Percentiles rank a stretch among this genome's conserved stretches.
phyloP scores from a whole-genome alignment of 441 rosid genomes.

The Geranium incanum region DNA sequence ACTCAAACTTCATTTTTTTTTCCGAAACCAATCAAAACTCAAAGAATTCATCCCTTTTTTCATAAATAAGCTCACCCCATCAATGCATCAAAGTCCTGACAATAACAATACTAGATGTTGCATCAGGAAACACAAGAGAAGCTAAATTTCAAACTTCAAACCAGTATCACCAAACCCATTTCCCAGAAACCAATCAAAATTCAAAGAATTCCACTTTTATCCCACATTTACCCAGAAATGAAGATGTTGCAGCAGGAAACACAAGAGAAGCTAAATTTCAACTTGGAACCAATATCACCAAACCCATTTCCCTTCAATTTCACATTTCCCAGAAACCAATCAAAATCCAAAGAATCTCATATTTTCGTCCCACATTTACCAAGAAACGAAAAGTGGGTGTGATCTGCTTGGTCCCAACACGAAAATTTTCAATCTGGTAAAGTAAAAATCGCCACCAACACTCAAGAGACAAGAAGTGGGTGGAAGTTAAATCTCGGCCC shows the following conservation, averaged over 20 bases:
- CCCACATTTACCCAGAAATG: no score
- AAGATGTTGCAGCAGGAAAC: neutral
- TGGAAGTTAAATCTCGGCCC: neutral
- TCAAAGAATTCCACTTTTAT: no score
- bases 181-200: no score
- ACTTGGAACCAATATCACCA: neutral
- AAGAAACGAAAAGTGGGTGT: neutral
- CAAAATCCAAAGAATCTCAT: neutral
- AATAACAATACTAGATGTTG: no score
- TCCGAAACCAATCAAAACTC: neutral
- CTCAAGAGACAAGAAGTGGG: neutral
- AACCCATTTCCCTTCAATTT: neutral
- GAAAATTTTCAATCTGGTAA: neutral
- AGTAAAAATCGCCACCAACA: neutral
- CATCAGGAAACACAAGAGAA: no score
- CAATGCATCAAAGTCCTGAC: no score
- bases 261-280: neutral
- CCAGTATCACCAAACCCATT: no score
- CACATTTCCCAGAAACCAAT: neutral
- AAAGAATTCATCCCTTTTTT: no score
- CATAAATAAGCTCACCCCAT: no score
- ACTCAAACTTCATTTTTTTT: neutral
- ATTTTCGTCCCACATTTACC: neutral
- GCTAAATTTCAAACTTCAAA: no score
- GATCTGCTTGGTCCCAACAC: conserved; percentile 2